Evolutionary conservation across 2,329 filamentous ascomycete species (phyloP), one percentile per base, ranked within the genome.

Genomic region (Talaromyces islandicus): DNA sequence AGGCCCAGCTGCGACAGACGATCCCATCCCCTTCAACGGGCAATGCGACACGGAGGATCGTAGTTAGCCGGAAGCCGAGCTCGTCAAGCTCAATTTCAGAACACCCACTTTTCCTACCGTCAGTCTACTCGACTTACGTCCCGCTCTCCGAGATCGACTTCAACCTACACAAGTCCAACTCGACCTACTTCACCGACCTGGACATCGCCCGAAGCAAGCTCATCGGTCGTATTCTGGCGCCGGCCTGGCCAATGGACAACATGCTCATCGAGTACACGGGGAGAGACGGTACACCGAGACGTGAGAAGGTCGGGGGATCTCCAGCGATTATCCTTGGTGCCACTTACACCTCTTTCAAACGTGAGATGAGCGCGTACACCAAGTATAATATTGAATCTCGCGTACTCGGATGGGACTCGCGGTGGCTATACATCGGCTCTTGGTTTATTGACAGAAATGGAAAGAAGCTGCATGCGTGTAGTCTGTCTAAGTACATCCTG

Each of bases 111-210:
- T 38, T 38, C 35, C 3, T 38, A 14, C 35, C 35, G 17, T 38
- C 35, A n/a, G 35, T 38, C 35, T 38, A 38, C 35, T 38, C 35
- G 11, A 38, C 35, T 12, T 11, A 38, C 35, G 35, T 38, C 17
- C 35, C 35, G 35, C 35, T 38, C 10, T 7, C 35, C 17, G 35
- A 38, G 35, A 38, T 38, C 4, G 92, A 96, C 77, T 91, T 92
- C 78, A 93, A 94, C 77, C 70, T 91, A 48, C 89, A 92, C 81
- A 92, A 92, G 73, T 87, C 86, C 62, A 90, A 91, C 78, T 85
- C 84, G 66, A 95, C 91, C 32, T 96, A 95, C 79, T 96, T 95
- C 72, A 80, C 86, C 65, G 91, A 96, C 75, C 85, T 95, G 64
- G 91, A 96, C 75, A 84, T 93, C 62, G 86, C 88, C 41, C 88